Percentiles rank a stretch among this genome's conserved stretches.
phyloP scores from a whole-genome alignment of 768 basidiomycete species.

The Clitopilus passeckerianus region DNA sequence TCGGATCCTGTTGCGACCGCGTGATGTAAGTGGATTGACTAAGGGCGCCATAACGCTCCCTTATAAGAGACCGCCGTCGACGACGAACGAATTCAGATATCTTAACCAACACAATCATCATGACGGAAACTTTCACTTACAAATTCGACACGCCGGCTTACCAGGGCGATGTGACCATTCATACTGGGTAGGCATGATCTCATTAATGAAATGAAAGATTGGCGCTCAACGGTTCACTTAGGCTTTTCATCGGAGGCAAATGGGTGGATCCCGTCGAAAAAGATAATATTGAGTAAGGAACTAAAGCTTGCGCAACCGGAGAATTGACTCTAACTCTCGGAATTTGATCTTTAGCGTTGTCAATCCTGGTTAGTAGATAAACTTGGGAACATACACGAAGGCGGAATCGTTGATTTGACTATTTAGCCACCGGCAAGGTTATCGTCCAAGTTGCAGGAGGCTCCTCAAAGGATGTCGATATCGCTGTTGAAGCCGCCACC shows the following conservation, averaged over 20 bases:
- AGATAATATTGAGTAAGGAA: conserved; percentile 52
- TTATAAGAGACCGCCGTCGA: not conserved
- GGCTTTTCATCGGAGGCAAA: conserved; percentile 58
- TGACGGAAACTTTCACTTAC: not conserved
- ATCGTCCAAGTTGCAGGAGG: conserved; percentile 49
- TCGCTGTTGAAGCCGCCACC: conserved; percentile 55
- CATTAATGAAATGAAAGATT: not conserved
- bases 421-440: conserved; percentile 51
- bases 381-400: not conserved
- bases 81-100: not conserved
- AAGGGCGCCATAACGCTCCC: not conserved
- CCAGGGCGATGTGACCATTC: not conserved
- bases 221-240: not conserved
- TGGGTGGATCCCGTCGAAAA: conserved; percentile 45
- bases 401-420: conserved; percentile 2
- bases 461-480: conserved; percentile 58
- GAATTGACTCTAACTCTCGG: not conserved
- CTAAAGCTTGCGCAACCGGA: not conserved
- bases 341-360: conserved; percentile 10
- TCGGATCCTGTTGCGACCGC: not conserved
- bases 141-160: not conserved
- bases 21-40: not conserved
- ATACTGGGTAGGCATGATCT: conserved; percentile 2
- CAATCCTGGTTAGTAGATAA: conserved; percentile 25
- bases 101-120: not conserved